These are phyloP conservation scores for Bifiguratus adelaidae DNA, from an alignment of 192 early-diverging fungal species.

Conservation along the genomic window DNA sequence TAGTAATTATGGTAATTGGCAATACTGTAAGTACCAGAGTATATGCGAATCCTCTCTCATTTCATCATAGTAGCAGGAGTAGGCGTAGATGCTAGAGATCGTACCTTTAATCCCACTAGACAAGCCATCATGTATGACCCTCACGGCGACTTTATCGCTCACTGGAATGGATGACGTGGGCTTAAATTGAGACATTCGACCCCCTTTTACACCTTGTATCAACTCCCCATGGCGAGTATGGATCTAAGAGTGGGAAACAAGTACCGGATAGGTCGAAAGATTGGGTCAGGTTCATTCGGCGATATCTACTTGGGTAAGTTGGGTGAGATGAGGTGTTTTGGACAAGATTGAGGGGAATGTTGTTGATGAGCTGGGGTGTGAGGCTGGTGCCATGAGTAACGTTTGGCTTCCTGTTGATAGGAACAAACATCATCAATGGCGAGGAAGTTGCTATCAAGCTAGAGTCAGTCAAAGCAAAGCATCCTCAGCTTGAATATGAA, in stretches of 20 bases:
- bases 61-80: conserved; percentile 18
- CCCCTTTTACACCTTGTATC: conserved; percentile 1
- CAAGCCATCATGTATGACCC: conserved; percentile 30
- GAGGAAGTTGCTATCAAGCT: conserved; percentile 99
- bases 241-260: conserved; percentile 88
- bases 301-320: conserved; percentile 88
- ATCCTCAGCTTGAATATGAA: conserved; percentile 97
- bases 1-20: conserved; percentile 35
- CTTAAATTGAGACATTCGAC: not conserved
- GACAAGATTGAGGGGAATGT: not conserved
- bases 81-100: conserved; percentile 22
- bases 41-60: not conserved
- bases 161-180: conserved; percentile 22
- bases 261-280: conserved; percentile 90
- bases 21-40: conserved; percentile 9
- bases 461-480: conserved; percentile 87
- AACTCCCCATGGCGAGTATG: conserved; percentile 27
- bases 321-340: not conserved
- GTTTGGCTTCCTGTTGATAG: conserved; percentile 15
- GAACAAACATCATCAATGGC: conserved; percentile 77
- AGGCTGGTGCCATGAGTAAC: not conserved
- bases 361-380: not conserved
- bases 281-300: conserved; percentile 96
- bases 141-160: conserved; percentile 13
- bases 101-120: conserved; percentile 28